Percentiles rank a stretch among this genome's conserved stretches.
Conservation (phyloP, 305 asterid genomes). For the Fraxinus albicans region DNA sequence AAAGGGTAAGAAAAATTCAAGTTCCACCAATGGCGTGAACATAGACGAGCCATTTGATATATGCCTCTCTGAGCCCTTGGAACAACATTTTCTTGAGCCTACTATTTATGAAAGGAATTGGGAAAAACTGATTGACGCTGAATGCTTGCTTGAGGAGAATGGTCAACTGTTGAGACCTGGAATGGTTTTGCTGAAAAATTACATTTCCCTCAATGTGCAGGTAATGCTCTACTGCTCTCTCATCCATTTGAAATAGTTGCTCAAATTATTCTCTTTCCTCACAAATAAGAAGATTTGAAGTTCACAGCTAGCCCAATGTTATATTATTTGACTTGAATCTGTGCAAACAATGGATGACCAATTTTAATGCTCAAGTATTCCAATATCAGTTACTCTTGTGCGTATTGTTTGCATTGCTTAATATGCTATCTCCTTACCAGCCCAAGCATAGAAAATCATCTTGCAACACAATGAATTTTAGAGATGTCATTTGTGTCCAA, state of each 20-base stretch:
- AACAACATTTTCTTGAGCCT: neutral
- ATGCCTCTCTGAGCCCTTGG: conserved; percentile 29
- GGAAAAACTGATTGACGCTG: neutral
- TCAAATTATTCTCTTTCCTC: neutral
- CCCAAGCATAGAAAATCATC: neutral
- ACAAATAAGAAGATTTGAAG: neutral
- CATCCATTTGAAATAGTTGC: neutral
- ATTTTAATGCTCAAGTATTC: too few relatives aligned
- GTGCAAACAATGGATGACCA: neutral
- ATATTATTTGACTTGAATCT: neutral
- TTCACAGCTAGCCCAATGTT: neutral
- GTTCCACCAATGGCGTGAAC: neutral
- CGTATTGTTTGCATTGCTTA: neutral
- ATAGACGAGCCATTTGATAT: conserved; percentile 44
- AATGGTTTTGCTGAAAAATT: conserved; percentile 55
- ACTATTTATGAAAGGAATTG: neutral
- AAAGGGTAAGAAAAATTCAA: conserved; percentile 6
- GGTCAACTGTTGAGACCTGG: conserved; percentile 57
- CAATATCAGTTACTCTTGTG: neutral
- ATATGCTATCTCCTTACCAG: neutral
- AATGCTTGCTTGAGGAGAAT: conserved; percentile 16
- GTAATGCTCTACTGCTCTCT: conserved; percentile 24
- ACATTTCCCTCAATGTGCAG: conserved; percentile 47
- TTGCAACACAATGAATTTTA: neutral
- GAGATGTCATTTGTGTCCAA: neutral